Evolutionary conservation across 1,139 yeast species (phyloP).

Genomic region (Saccharomycopsis phalli): DNA sequence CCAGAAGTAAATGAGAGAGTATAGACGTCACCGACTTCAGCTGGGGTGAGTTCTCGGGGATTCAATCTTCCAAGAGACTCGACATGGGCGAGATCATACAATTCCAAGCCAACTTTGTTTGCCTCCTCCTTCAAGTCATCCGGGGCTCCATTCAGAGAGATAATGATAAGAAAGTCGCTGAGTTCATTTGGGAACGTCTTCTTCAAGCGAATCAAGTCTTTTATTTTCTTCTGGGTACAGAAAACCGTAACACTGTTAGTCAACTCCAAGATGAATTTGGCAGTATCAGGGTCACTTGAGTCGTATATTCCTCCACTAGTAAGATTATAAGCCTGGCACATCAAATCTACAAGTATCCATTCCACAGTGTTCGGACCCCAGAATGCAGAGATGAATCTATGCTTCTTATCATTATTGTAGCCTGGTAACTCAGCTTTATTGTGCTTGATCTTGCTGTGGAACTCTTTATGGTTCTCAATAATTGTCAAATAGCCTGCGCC

Average conservation of each 20-base stretch:
- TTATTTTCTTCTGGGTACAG: constrained; percentile 31
- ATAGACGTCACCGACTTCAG: constrained; percentile 33
- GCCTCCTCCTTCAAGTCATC: constrained; percentile 21
- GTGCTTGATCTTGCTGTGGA: constrained; percentile 13
- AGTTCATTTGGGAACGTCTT: constrained; percentile 15
- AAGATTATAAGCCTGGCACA: constrained; percentile 32
- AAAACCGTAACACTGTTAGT: constrained; percentile 35
- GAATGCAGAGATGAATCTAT: constrained; percentile 23
- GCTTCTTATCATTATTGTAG: constrained; percentile 24
- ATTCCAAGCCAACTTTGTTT: constrained; percentile 13
- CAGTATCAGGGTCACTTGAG: constrained; percentile 34
- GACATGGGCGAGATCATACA: constrained; percentile 31
- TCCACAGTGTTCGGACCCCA: constrained; percentile 27
- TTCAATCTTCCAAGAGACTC: constrained; percentile 33
- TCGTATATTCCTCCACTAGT: constrained; percentile 37
- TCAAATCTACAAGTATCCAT: constrained; percentile 31
- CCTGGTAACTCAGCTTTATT: background rate
- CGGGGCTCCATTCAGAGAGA: constrained; percentile 18
- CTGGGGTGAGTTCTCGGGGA: constrained; percentile 24
- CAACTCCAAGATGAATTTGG: constrained; percentile 31
- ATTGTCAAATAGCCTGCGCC: constrained; percentile 25
- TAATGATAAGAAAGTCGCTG: constrained; percentile 22
- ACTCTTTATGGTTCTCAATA: constrained; percentile 22
- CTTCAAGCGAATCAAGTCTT: constrained; percentile 27
- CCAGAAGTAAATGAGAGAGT: constrained; percentile 50